Percentiles rank a stretch among this genome's conserved stretches.
Evolutionary conservation across 2,329 filamentous ascomycete species (phyloP).

Genomic region (Dactylonectria macrodidyma): DNA sequence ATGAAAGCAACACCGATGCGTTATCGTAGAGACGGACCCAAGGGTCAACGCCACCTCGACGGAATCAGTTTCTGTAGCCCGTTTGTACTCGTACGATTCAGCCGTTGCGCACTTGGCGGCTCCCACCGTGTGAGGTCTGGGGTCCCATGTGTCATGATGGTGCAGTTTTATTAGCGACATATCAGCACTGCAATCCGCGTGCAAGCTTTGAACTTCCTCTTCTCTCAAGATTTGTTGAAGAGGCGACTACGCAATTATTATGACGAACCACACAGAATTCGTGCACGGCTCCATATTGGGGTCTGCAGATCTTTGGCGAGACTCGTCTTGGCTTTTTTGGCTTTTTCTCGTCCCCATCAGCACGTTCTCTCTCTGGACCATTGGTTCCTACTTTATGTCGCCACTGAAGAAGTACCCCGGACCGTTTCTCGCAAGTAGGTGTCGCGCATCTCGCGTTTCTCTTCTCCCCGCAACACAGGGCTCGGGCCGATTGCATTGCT

Average conservation of each 20-base stretch:
- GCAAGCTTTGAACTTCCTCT: neutral
- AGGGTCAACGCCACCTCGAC: neutral
- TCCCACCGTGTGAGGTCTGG: neutral
- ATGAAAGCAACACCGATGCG: neutral
- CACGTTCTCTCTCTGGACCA: slow-evolving; percentile 25
- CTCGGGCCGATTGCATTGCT: neutral
- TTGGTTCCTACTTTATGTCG: slow-evolving; percentile 33
- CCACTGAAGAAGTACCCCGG: slow-evolving; percentile 52
- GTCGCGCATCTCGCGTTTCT: neutral
- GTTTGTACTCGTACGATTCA: neutral
- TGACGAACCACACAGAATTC: slow-evolving; percentile 2
- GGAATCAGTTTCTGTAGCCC: neutral
- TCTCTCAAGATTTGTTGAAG: neutral
- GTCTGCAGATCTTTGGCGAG: neutral
- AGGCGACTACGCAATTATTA: neutral
- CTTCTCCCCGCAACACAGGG: neutral
- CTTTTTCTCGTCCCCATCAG: neutral
- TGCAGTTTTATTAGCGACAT: neutral
- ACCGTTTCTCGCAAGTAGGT: slow-evolving; percentile 50
- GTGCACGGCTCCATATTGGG: neutral
- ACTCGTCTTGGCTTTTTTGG: neutral
- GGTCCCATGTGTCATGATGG: too few relatives aligned
- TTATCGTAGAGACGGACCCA: neutral
- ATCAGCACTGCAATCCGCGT: neutral
- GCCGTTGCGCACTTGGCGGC: neutral